Base-by-base conservation (phyloP, 176 grass and related monocot genomes). In the Aegilops umbellulata region DNA sequence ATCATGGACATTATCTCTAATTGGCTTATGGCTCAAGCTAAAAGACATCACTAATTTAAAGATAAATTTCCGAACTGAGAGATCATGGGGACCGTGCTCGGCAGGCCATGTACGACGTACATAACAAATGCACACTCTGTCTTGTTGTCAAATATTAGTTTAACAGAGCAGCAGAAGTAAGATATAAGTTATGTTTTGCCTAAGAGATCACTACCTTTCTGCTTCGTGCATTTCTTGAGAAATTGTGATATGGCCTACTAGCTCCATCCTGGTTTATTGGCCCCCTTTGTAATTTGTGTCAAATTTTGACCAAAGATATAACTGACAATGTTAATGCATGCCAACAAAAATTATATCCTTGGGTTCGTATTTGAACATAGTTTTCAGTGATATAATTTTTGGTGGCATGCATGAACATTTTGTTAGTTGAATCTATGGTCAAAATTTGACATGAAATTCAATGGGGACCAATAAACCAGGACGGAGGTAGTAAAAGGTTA, bases 131-230 rank as follows among this genome's bases (percentile, higher is more conserved):
- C 20, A 20, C 53, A 57, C 53, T 57, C 51, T 14, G 14, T 38
- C 35, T 65, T 64, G 15, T 65, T 80, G 17, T 19, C 35, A 80
- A 64, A 80, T 81, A 24, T 64, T 81, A 47, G 61, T 44, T 66
- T 36, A 19, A 81, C 26, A 6, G 38, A 49, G 38, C 31, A 67
- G 16, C 17, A 81, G 25, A 81, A 67, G 17, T 36, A 61, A 47
- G 78, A 39, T 80, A 16, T 80, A 65, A 65, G 38, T 67, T 81
- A 38, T 68, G 39, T 81, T 14, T 32, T 81, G 53, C 53, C 31
- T 24, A 23, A 23, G 31, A 22, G 32, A 35, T 85, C 60, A 67
- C 65, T 27, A 47, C 73, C 31, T n/a, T 51, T 76, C 62, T 42
- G 10, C 42, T 62, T 53, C 5, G 11, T 79, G 36, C 71, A 62